Percentiles rank a stretch among this genome's conserved stretches.
Conservation (phyloP, 2,329 filamentous ascomycete species). For the Paecilomyces sp. region DNA sequence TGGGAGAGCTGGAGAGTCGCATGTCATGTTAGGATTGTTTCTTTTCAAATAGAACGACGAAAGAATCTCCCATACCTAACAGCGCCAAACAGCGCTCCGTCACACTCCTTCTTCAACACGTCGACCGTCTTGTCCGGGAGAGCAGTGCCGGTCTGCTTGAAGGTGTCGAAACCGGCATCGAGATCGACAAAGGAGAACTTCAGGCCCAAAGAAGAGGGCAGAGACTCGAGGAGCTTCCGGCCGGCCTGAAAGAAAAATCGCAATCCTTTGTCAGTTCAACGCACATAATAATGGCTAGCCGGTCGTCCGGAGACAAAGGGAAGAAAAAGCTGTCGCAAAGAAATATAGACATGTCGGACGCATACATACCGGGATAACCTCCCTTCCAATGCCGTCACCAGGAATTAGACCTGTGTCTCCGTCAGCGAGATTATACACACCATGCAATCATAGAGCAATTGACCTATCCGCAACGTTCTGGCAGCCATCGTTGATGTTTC, state of each 20-base stretch:
- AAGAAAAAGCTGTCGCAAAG: neutral
- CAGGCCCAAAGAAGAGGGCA: slow-evolving; percentile 81
- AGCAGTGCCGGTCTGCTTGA: slow-evolving; percentile 80
- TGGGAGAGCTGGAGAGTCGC: slow-evolving; percentile 59
- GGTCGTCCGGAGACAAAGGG: neutral
- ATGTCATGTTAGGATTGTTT: neutral
- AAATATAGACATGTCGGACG: slow-evolving; percentile 2
- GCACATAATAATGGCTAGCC: neutral
- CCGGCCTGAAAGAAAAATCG: slow-evolving; percentile 49
- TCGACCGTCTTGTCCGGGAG: slow-evolving; percentile 88
- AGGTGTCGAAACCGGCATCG: slow-evolving; percentile 86
- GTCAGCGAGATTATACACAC: neutral
- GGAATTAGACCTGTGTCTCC: slow-evolving; percentile 72
- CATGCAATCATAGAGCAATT: slow-evolving; percentile 17
- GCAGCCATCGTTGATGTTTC: slow-evolving; percentile 43
- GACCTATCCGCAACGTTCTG: slow-evolving; percentile 62
- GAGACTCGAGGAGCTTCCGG: slow-evolving; percentile 82
- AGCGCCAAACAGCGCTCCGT: slow-evolving; percentile 93
- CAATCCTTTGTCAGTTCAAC: slow-evolving; percentile 4
- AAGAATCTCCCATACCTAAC: slow-evolving; percentile 52
- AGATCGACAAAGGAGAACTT: slow-evolving; percentile 94
- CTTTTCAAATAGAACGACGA: neutral
- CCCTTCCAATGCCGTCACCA: slow-evolving; percentile 95
- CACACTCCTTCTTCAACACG: slow-evolving; percentile 80
- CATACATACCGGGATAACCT: slow-evolving; percentile 76